A percentile compares a stretch with the other conserved stretches of the same genome.
Conservation (phyloP, 805 yeast species). For the Clavispora asparagi region DNA sequence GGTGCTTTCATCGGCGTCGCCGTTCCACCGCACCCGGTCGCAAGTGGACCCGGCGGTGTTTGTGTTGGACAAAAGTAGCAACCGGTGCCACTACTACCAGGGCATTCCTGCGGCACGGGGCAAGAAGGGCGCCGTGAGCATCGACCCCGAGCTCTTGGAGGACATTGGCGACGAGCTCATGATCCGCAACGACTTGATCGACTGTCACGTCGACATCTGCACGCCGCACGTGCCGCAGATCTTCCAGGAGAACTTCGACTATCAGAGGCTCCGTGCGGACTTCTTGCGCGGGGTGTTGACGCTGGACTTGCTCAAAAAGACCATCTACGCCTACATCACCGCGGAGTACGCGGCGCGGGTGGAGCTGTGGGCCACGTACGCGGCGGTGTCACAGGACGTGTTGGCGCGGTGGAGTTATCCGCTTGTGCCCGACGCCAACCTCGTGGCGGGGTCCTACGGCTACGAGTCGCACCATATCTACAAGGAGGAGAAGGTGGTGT, state of each 20-base stretch:
- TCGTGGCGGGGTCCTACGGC: conserved; percentile 65
- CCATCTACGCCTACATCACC: conserved; percentile 82
- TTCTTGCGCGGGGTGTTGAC: conserved; percentile 88
- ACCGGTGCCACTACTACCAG: conserved; percentile 81
- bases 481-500: conserved; percentile 80
- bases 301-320: conserved; percentile 84
- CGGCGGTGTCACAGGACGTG: conserved; percentile 84
- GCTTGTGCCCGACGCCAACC: conserved; percentile 78
- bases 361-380: conserved; percentile 92
- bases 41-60: conserved; percentile 80
- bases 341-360: conserved; percentile 87
- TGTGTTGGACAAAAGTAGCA: conserved; percentile 66
- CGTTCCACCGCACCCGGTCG: conserved; percentile 80
- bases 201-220: conserved; percentile 95
- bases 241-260: conserved; percentile 94
- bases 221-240: conserved; percentile 91
- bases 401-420: conserved; percentile 93
- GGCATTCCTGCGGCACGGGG: conserved; percentile 55
- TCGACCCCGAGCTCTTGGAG: conserved; percentile 81
- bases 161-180: conserved; percentile 66
- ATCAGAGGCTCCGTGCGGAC: conserved; percentile 79
- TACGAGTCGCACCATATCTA: conserved; percentile 85
- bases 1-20: conserved; percentile 83
- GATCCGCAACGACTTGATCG: conserved; percentile 88
- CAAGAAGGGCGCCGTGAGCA: conserved; percentile 39